Base-by-base conservation (phyloP, 2,329 filamentous ascomycete species). In the Leptographium radiaticola region DNA sequence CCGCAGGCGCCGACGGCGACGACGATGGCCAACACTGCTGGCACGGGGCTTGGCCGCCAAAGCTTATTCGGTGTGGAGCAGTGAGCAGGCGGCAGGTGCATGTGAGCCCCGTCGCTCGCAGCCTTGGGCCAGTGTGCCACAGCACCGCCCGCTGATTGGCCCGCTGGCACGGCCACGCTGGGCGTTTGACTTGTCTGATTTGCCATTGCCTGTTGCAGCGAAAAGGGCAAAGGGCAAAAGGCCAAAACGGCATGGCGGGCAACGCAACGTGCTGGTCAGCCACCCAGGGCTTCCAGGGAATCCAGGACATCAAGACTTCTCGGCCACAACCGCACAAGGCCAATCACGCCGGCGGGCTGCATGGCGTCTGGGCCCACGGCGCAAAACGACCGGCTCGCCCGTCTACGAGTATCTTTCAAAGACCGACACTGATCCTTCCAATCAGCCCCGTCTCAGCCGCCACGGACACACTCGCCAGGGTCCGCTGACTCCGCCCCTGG, bases 371-470 rank as follows among this genome's bases (percentile, higher is more conserved):
- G 25, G 25, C 25, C 25, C 25, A 25, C 25, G 25, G 25, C 25
- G 25, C 25, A 25, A 25, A 25, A 25, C 25, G 25, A 25, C 5
- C 25, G 25, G 25, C 25, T 25, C 25, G 25, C 25, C 2, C 25
- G 5, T 25, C 25, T 25, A 25, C 25, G 36, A 38, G 36, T 38
- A 7, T 38, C 36, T 4, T 6, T 38, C n/a, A 43, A 10, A 43
- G 15, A 43, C 40, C 11, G 15, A 45, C 20, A 12, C 43, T 30
- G 9, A 38, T 9, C 25, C 55, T 54, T 57, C 57, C 57, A 59
- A 59, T 59, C 57, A 59, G 40, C 20, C 53, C 45, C 40, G 52
- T 2, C 51, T 34, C 46, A 48, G 53, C 57, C 34, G 48, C 57
- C 57, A 58, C 57, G 57, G 52, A 43, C 39, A 30, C 44, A 34